Evolutionary conservation across 345 rosid genomes (phyloP).

Genomic region (Pistacia integerrima): DNA sequence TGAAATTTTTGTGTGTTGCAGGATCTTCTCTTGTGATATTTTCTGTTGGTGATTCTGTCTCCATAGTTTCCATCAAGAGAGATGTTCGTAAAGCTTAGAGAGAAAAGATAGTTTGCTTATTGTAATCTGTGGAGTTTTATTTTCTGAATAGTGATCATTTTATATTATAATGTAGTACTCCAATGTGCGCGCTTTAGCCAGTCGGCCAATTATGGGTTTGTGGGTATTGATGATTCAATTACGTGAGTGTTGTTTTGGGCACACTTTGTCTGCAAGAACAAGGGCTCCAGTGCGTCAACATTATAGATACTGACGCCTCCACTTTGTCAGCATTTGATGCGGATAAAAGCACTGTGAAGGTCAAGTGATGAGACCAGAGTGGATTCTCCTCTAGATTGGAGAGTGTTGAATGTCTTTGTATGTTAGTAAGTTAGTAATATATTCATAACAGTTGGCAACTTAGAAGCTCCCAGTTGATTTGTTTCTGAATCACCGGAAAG

Average conservation of each 20-base stretch:
- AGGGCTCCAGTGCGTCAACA: background rate
- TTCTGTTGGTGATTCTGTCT: slow-evolving; percentile 11
- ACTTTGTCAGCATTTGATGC: too few relatives aligned
- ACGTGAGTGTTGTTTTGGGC: background rate
- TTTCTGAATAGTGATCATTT: background rate
- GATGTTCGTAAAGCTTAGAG: background rate
- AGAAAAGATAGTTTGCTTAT: background rate
- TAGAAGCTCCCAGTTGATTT: too few relatives aligned
- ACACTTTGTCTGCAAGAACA: background rate
- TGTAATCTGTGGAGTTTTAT: background rate
- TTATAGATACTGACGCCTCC: too few relatives aligned
- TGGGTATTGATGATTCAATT: background rate
- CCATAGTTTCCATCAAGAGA: slow-evolving; percentile 22
- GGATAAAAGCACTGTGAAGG: too few relatives aligned
- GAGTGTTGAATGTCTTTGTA: too few relatives aligned
- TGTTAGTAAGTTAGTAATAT: too few relatives aligned
- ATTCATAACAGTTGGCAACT: too few relatives aligned
- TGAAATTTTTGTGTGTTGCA: background rate
- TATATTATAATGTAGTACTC: background rate
- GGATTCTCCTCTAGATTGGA: too few relatives aligned
- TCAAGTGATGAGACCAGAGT: too few relatives aligned
- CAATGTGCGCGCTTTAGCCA: background rate
- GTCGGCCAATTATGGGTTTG: background rate
- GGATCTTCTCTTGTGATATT: background rate
- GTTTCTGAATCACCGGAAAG: too few relatives aligned